These are phyloP conservation scores for Cystobasidium pallidum DNA, from an alignment of 1,284 basidiomycete genomes.

Conservation along the genomic window DNA sequence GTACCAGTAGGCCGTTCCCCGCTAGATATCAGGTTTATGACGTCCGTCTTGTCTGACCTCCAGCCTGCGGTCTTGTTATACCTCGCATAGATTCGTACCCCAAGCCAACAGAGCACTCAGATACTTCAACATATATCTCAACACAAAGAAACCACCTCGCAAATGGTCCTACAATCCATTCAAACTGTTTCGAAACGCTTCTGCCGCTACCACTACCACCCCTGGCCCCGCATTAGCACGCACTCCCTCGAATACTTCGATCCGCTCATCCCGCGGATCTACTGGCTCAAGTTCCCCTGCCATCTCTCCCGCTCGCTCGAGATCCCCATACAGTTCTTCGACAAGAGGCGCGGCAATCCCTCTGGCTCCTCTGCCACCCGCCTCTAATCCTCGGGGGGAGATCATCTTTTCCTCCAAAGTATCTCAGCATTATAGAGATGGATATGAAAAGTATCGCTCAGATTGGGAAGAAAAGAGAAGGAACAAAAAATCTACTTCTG, in stretches of 20 bases:
- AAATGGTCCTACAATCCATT: slow-evolving; percentile 54
- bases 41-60: slow-evolving; percentile 3
- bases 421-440: slow-evolving; percentile 77
- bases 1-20: slow-evolving; percentile 70
- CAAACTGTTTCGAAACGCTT: background rate
- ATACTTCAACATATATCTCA: slow-evolving; percentile 94
- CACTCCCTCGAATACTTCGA: background rate
- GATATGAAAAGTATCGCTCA: slow-evolving; percentile 87
- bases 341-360: slow-evolving; percentile 57
- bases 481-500: slow-evolving; percentile 13
- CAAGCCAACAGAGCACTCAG: slow-evolving; percentile 91
- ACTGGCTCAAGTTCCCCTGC: no score
- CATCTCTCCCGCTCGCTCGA: slow-evolving; percentile 51
- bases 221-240: slow-evolving; percentile 6
- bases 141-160: slow-evolving; percentile 78
- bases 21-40: background rate
- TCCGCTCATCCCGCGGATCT: slow-evolving; percentile 21
- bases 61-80: background rate
- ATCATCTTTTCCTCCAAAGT: slow-evolving; percentile 93
- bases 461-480: slow-evolving; percentile 73
- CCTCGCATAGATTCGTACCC: slow-evolving; percentile 77
- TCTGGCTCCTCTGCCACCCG: slow-evolving; percentile 83
- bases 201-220: background rate
- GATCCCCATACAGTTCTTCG: slow-evolving; percentile 53
- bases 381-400: slow-evolving; percentile 88